Evolutionary conservation across 768 basidiomycete genomes (phyloP), one percentile per base, ranked within the genome.

Genomic region (Mycena polygramma): DNA sequence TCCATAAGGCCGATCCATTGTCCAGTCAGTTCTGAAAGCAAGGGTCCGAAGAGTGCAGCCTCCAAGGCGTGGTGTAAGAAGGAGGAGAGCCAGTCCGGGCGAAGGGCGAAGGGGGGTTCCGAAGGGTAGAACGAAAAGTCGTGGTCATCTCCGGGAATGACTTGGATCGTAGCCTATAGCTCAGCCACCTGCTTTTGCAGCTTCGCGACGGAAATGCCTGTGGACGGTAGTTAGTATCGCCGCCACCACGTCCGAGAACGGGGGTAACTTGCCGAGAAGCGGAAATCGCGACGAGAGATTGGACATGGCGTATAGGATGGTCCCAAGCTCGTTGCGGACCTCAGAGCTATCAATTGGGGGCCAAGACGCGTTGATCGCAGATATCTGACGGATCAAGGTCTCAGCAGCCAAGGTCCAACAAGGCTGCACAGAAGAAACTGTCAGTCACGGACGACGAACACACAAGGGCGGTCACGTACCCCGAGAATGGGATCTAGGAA

Each of bases 401-500:
- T 92, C 91, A 59, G 91, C 90, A 45, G 87, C 89, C 62, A 83
- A 84, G 19, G 90, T 89, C 93, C 93, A 93, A 73, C 92, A 93
- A 11, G 89, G 87, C 92, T 92, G 72, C 39, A 73, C 59, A 43
- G 36, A 14, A 48, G 74, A 57, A 24, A 45, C 52, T 7, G 37
- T 58, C 37, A 66, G 75, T 51, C 72, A 52, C 66, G 15, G 65
- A n/a, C n/a, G 15, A 62, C 53, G 39, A 71, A 45, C 49, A 53
- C 11, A 30, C 67, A 46, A 65, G 52, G 51, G 70, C 61, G 53
- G 46, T 46, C 57, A 81, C 91, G 72, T 82, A 94, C 92, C 60
- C 90, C 92, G 70, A 94, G 84, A 71, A 94, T 88, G 30, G 93
- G 93, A 80, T 94, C 93, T n/a, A 94, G 84, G 79, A 89, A 91